phyloP scores from a whole-genome alignment of 2,329 filamentous ascomycete genomes.

The Colletotrichum lini region DNA sequence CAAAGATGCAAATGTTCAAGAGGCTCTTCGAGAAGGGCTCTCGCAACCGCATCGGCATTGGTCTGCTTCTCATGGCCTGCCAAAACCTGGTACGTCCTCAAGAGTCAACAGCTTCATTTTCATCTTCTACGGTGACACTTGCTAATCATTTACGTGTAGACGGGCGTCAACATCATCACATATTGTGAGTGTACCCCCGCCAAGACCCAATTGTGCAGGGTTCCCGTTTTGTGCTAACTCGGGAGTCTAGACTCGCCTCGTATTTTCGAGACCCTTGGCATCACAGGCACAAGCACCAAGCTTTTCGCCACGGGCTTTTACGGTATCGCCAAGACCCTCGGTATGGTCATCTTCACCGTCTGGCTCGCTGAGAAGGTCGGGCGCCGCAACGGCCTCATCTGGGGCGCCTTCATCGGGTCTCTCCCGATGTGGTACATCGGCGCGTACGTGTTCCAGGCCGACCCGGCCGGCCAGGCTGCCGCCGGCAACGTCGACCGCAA shows the following conservation, averaged over 20 bases:
- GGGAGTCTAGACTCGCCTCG: conserved; percentile 49
- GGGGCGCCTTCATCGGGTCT: conserved; percentile 55
- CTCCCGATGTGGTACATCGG: conserved; percentile 56
- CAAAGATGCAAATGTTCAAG: conserved; percentile 39
- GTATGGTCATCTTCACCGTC: conserved; percentile 56
- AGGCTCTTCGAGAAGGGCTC: conserved; percentile 44
- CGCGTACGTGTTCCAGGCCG: conserved; percentile 52
- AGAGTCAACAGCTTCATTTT: background rate
- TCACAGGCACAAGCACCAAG: conserved; percentile 50
- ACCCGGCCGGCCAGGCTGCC: conserved; percentile 56
- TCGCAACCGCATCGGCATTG: conserved; percentile 62
- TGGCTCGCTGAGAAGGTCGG: conserved; percentile 63
- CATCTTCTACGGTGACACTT: too few relatives aligned
- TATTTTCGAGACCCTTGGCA: conserved; percentile 55
- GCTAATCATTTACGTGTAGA: background rate
- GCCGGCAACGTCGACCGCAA: conserved; percentile 59
- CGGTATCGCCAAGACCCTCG: conserved; percentile 54
- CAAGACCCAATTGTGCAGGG: too few relatives aligned
- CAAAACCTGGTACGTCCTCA: background rate
- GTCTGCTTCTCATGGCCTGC: conserved; percentile 57
- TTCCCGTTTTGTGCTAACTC: background rate
- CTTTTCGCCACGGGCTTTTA: conserved; percentile 58
- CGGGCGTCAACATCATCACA: conserved; percentile 18
- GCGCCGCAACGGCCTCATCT: conserved; percentile 62
- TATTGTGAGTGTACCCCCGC: background rate